Conservation (phyloP, 495 filamentous ascomycete species). For the Trichocladium uniseriatum region DNA sequence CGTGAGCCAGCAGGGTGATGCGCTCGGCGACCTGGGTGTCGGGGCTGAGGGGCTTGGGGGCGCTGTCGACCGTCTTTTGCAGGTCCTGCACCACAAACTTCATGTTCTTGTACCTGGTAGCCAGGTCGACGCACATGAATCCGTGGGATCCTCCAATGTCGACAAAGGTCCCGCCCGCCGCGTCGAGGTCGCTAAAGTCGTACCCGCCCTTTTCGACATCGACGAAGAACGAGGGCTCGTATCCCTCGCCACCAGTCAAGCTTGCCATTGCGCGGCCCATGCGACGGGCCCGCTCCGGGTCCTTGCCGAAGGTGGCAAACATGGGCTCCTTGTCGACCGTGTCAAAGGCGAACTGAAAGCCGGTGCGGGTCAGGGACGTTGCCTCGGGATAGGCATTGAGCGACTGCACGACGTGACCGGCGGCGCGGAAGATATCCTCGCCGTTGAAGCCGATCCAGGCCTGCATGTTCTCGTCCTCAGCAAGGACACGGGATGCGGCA, state of each 20-base stretch:
- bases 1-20: slow-evolving; percentile 40
- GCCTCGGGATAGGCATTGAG: slow-evolving; percentile 33
- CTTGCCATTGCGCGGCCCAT: slow-evolving; percentile 46
- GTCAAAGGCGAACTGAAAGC: slow-evolving; percentile 41
- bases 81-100: slow-evolving; percentile 52
- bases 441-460: slow-evolving; percentile 44
- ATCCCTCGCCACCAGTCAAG: slow-evolving; percentile 41
- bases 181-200: slow-evolving; percentile 35
- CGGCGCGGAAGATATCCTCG: slow-evolving; percentile 43
- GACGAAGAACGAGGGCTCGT: slow-evolving; percentile 38
- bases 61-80: slow-evolving; percentile 36
- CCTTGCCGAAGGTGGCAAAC: slow-evolving; percentile 42
- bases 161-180: slow-evolving; percentile 35
- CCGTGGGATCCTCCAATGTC: slow-evolving; percentile 50
- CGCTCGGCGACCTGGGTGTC: slow-evolving; percentile 31
- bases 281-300: slow-evolving; percentile 36
- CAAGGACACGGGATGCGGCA: slow-evolving; percentile 37
- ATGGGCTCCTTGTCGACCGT: slow-evolving; percentile 41
- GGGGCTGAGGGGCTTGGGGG: slow-evolving; percentile 32
- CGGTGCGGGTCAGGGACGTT: slow-evolving; percentile 33
- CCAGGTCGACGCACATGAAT: slow-evolving; percentile 43
- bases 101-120: slow-evolving; percentile 36
- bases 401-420: slow-evolving; percentile 32
- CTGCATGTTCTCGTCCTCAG: slow-evolving; percentile 33
- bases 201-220: slow-evolving; percentile 31